phyloP scores from a whole-genome alignment of 805 yeast species.

The Yamadazyma scolyti region DNA sequence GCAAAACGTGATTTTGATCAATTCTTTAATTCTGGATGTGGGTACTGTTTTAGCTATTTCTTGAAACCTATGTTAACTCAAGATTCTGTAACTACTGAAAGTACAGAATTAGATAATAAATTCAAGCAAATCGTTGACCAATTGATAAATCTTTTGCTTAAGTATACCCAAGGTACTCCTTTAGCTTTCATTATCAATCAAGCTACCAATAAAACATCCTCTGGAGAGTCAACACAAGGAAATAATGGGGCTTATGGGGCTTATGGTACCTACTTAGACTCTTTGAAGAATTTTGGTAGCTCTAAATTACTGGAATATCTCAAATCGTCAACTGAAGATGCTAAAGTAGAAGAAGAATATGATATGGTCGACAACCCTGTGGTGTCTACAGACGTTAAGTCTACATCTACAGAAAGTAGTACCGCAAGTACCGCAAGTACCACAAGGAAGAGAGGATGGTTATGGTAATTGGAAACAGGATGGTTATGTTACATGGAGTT shows the following conservation, averaged over 20 bases:
- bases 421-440: constrained; percentile 1
- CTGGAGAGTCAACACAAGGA: no score
- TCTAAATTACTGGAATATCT: constrained; percentile 2
- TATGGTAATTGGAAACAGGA: constrained; percentile 16
- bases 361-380: constrained; percentile 40
- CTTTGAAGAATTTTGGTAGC: constrained; percentile 2
- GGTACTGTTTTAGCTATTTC: constrained; percentile 23
- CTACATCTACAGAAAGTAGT: constrained; percentile 1
- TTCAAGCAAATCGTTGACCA: no score
- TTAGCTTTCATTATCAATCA: no score
- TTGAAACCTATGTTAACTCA: constrained; percentile 27
- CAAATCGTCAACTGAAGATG: neutral
- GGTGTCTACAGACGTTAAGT: constrained; percentile 2
- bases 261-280: no score
- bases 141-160: no score
- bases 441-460: constrained; percentile 15
- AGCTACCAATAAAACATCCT: no score
- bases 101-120: no score
- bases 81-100: no score
- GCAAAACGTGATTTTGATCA: constrained; percentile 19
- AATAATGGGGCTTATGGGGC: no score
- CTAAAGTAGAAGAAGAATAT: constrained; percentile 28
- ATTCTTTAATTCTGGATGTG: constrained; percentile 30
- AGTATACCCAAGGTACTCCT: no score
- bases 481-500: constrained; percentile 1